Evolutionary conservation across 2,329 filamentous ascomycete genomes (phyloP).

Genomic region (Byssoonygena ceratinophila): DNA sequence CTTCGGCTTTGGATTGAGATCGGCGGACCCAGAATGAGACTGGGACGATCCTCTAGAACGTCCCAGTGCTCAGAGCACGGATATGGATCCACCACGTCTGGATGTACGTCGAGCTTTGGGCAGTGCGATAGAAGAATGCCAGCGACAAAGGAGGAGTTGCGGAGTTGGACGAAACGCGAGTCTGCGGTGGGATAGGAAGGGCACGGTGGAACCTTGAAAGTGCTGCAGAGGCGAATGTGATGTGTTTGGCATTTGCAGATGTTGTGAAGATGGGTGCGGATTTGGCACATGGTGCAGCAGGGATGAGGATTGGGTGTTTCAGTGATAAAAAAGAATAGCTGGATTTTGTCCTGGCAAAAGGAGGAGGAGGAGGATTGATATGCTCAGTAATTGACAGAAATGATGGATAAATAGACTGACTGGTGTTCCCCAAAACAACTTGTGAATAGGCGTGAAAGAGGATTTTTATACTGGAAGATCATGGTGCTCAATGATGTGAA

Average conservation of each 20-base stretch:
- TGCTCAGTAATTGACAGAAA: not conserved
- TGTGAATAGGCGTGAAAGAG: not conserved
- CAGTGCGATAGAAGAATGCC: constrained; percentile 10
- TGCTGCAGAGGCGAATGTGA: constrained; percentile 15
- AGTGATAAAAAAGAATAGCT: too few relatives aligned
- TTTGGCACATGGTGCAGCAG: not conserved
- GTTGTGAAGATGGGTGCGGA: constrained; percentile 16
- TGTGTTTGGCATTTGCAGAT: constrained; percentile 16
- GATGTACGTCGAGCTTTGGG: constrained; percentile 8
- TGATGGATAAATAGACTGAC: not conserved
- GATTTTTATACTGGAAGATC: not conserved
- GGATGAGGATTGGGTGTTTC: not conserved
- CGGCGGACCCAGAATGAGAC: constrained; percentile 9
- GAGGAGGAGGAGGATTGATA: not conserved
- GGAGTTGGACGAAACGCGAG: constrained; percentile 5
- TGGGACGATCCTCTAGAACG: not conserved
- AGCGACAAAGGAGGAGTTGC: constrained; percentile 8
- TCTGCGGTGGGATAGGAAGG: not conserved
- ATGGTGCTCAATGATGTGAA: not conserved
- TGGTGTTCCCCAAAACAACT: not conserved
- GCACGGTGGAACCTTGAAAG: constrained; percentile 7
- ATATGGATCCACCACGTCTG: constrained; percentile 11
- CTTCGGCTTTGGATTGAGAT: not conserved
- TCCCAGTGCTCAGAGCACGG: constrained; percentile 13
- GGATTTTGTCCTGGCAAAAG: too few relatives aligned